Percentiles rank a stretch among this genome's conserved stretches.
Conservation (phyloP, 805 yeast species). For the Starmerella apicola region DNA sequence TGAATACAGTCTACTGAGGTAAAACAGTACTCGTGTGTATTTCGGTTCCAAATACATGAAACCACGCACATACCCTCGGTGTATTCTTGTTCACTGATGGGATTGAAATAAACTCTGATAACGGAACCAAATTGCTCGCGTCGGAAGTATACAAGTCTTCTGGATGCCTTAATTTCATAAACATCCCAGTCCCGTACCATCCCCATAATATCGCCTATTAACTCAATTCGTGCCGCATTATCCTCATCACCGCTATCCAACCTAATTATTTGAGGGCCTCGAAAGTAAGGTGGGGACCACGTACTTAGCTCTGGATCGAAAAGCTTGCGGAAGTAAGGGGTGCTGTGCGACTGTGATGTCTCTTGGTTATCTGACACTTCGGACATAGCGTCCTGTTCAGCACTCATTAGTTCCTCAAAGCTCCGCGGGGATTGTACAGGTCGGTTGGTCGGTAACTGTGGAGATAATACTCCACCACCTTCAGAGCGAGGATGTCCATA, state of each 20-base stretch:
- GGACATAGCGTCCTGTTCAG: too few species aligned
- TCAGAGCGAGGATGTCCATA: neutral
- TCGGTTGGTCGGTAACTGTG: neutral
- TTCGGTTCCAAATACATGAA: conserved; percentile 49
- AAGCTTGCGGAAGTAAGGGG: too few species aligned
- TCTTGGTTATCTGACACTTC: too few species aligned
- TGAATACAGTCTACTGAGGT: conserved; percentile 55
- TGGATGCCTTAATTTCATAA: conserved; percentile 30
- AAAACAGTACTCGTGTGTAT: conserved; percentile 37
- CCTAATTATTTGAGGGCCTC: too few species aligned
- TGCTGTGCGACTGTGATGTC: too few species aligned
- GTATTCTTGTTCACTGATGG: conserved; percentile 31
- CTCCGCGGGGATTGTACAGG: too few species aligned
- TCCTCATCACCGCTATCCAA: too few species aligned
- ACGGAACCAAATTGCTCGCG: conserved; percentile 26
- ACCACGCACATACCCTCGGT: conserved; percentile 35
- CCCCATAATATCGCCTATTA: conserved; percentile 22
- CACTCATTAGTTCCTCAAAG: too few species aligned
- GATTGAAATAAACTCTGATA: conserved; percentile 25
- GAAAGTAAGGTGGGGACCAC: too few species aligned
- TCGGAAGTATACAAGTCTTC: conserved; percentile 39
- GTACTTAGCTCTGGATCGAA: too few species aligned
- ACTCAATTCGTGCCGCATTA: conserved; percentile 2
- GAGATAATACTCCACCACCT: neutral
- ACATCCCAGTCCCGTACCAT: conserved; percentile 36